These are phyloP conservation scores for Termitomyces sp. DNA, from an alignment of 768 basidiomycete species.

Conservation along the genomic window DNA sequence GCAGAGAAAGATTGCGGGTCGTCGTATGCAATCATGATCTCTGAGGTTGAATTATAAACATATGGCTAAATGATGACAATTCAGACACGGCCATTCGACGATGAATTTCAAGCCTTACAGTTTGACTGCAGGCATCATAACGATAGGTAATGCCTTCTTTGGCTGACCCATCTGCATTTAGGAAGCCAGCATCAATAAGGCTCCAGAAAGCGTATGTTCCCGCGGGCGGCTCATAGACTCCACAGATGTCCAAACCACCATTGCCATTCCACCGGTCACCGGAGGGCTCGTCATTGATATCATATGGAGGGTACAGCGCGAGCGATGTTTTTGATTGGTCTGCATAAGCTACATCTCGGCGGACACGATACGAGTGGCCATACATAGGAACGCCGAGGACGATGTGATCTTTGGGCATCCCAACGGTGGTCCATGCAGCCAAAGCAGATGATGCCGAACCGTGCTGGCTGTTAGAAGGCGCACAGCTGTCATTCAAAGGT, in stretches of 20 bases:
- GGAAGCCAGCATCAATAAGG: constrained; percentile 51
- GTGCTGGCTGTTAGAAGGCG: constrained; percentile 46
- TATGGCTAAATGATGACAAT: constrained; percentile 46
- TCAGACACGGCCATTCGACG: neutral
- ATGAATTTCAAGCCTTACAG: constrained; percentile 40
- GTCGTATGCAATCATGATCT: constrained; percentile 66
- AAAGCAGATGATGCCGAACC: constrained; percentile 81
- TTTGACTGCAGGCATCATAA: constrained; percentile 70
- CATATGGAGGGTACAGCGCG: constrained; percentile 50
- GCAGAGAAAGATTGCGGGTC: constrained; percentile 53
- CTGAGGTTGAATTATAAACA: constrained; percentile 51
- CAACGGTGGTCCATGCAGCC: constrained; percentile 68
- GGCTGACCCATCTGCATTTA: constrained; percentile 40
- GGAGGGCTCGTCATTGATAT: constrained; percentile 34
- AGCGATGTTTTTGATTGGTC: constrained; percentile 27
- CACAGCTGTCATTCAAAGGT: constrained; percentile 78
- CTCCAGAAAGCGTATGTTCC: constrained; percentile 66
- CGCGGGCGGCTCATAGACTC: constrained; percentile 43
- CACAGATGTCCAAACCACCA: constrained; percentile 52
- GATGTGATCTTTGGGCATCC: constrained; percentile 68
- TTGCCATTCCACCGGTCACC: constrained; percentile 59
- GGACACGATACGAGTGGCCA: constrained; percentile 68
- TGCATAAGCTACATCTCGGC: constrained; percentile 30
- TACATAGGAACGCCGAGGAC: constrained; percentile 84
- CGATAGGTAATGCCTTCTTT: constrained; percentile 42